Percentiles rank a stretch among this genome's conserved stretches.
Conservation (phyloP, 202 grass and related monocot genomes). For the Tripidium arundinaceum region DNA sequence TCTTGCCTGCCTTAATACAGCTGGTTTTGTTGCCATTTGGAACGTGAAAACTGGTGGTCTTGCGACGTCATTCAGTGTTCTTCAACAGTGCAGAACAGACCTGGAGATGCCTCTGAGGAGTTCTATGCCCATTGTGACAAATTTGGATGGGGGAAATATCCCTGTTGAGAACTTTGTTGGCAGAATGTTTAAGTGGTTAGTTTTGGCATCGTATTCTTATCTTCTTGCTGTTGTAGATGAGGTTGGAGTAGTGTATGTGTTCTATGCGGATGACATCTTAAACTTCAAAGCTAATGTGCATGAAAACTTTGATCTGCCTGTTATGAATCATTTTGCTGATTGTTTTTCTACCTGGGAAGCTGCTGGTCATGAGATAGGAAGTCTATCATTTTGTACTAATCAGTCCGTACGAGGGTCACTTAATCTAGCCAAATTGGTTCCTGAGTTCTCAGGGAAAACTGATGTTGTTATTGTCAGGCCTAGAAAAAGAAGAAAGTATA, state of each 20-base stretch:
- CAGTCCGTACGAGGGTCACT: constrained; percentile 28
- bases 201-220: constrained; percentile 62
- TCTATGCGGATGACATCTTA: constrained; percentile 69
- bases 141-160: constrained; percentile 27
- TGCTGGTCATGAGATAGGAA: constrained; percentile 71
- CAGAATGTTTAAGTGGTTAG: constrained; percentile 67
- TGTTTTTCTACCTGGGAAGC: constrained; percentile 62
- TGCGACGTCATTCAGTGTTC: constrained; percentile 46
- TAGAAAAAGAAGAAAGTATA: constrained; percentile 51
- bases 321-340: constrained; percentile 46
- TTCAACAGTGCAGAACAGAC: constrained; percentile 37
- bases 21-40: constrained; percentile 74
- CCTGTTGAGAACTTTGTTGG: constrained; percentile 9
- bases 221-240: constrained; percentile 74
- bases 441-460: constrained; percentile 30
- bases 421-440: constrained; percentile 14
- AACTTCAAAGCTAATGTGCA: constrained; percentile 42
- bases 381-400: constrained; percentile 47
- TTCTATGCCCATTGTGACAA: constrained; percentile 10
- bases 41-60: constrained; percentile 53
- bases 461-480: constrained; percentile 29
- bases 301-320: constrained; percentile 30
- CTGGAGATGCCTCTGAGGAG: constrained; percentile 24
- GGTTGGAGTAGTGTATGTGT: constrained; percentile 66
- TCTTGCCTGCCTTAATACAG: constrained; percentile 61